A percentile compares a stretch with the other conserved stretches of the same genome.
Evolutionary conservation across 352 stramenopile species (phyloP).

Genomic region (Globisporangium spiculum): DNA sequence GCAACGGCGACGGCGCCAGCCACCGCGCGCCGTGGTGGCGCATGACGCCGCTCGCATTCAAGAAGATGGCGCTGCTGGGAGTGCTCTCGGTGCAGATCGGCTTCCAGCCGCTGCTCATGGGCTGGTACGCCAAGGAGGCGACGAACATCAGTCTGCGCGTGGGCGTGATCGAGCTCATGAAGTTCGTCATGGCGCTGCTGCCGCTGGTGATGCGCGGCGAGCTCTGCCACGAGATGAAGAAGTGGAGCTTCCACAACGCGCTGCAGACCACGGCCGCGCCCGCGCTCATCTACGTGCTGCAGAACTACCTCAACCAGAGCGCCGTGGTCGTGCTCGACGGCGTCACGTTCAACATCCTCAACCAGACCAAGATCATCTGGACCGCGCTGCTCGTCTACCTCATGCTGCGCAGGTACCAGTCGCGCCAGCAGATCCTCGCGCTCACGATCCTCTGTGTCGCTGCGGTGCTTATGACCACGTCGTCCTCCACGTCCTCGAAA

Average conservation of each 20-base stretch:
- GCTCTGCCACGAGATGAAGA: conserved; percentile 52
- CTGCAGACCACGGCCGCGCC: conserved; percentile 65
- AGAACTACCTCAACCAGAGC: conserved; percentile 82
- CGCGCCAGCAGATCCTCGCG: conserved; percentile 60
- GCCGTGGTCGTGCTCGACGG: conserved; percentile 74
- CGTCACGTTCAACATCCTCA: conserved; percentile 84
- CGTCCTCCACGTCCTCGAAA: conserved; percentile 19
- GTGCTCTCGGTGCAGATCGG: conserved; percentile 75
- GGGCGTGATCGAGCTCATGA: conserved; percentile 72
- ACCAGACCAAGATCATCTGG: conserved; percentile 90
- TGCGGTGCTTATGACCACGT: conserved; percentile 75
- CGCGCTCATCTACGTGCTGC: conserved; percentile 79
- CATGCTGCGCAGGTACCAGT: conserved; percentile 71
- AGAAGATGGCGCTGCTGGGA: conserved; percentile 55
- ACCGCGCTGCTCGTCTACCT: conserved; percentile 80
- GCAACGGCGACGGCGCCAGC: neutral
- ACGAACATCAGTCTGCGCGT: conserved; percentile 67
- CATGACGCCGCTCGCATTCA: conserved; percentile 41
- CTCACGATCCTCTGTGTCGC: conserved; percentile 65
- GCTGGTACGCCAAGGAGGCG: conserved; percentile 61
- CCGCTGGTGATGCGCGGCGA: conserved; percentile 53
- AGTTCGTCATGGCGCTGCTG: conserved; percentile 62
- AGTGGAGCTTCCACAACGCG: conserved; percentile 53
- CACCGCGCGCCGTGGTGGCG: neutral
- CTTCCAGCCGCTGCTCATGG: conserved; percentile 75